These are phyloP conservation scores for Aureobasidium sp. DNA, from an alignment of 2,329 filamentous ascomycete genomes.

Conservation along the genomic window DNA sequence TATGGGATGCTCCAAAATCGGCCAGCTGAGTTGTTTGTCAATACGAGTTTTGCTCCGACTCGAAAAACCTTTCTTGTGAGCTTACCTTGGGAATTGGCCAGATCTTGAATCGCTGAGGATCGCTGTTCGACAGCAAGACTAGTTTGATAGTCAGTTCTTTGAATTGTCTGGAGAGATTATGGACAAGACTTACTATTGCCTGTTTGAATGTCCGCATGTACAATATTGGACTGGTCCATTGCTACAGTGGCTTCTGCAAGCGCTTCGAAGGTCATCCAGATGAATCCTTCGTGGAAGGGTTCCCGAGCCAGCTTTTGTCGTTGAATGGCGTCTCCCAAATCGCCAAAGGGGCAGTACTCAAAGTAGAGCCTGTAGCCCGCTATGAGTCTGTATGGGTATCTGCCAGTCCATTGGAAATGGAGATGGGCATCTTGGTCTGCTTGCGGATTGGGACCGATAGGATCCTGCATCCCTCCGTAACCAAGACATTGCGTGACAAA, in stretches of 20 bases:
- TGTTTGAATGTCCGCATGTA: background rate
- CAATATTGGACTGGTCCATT: background rate
- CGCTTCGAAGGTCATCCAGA: conserved; percentile 3
- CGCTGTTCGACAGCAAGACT: background rate
- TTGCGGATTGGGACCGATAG: background rate
- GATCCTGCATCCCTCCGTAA: background rate
- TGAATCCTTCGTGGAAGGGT: background rate
- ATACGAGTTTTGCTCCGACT: background rate
- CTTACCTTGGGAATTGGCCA: background rate
- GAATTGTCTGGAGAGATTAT: background rate
- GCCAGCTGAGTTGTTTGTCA: background rate
- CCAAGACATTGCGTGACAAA: background rate
- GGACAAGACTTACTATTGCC: background rate
- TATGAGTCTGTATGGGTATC: background rate
- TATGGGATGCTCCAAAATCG: background rate
- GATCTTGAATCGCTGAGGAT: background rate
- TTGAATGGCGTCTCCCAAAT: background rate
- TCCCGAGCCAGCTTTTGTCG: background rate
- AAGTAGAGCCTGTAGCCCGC: background rate
- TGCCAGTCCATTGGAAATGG: no score
- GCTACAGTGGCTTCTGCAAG: background rate
- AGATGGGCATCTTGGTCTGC: no score
- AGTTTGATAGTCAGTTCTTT: background rate
- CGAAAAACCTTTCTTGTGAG: no score
- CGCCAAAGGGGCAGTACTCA: conserved; percentile 1